Conservation (phyloP, 2,329 filamentous ascomycete species). For the Laburnicola sp. region DNA sequence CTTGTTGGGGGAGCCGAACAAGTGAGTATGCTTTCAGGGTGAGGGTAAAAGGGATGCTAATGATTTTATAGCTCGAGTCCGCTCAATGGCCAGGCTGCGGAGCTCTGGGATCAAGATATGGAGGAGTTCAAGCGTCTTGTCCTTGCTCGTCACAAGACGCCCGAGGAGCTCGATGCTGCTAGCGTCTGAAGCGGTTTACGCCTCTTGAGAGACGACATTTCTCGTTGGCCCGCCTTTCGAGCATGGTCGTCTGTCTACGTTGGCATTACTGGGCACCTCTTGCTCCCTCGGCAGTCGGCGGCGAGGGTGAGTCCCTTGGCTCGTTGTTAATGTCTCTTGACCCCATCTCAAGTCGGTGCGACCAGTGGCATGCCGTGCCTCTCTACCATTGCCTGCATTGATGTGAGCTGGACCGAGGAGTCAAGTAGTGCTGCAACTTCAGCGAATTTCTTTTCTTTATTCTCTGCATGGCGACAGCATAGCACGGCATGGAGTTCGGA, state of each 20-base stretch:
- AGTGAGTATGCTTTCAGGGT: slow-evolving; percentile 62
- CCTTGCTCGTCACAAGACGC: slow-evolving; percentile 62
- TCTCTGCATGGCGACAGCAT: slow-evolving; percentile 1
- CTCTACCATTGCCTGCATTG: no score
- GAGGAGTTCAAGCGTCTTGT: slow-evolving; percentile 81
- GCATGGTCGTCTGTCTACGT: no score
- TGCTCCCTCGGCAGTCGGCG: no score
- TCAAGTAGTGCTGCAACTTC: background rate
- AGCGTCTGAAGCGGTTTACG: background rate
- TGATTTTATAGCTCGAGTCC: slow-evolving; percentile 72
- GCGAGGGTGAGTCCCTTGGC: no score
- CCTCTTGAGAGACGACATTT: background rate
- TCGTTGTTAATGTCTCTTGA: no score
- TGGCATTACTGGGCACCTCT: no score
- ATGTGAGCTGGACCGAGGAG: no score
- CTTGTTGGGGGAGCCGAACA: slow-evolving; percentile 94
- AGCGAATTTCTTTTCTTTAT: background rate
- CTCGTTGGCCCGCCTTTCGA: no score
- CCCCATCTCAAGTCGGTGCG: no score
- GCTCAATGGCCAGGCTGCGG: slow-evolving; percentile 92
- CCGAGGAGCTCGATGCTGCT: slow-evolving; percentile 47
- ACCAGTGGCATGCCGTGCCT: no score
- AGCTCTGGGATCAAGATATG: slow-evolving; percentile 89
- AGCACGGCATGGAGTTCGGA: slow-evolving; percentile 11
- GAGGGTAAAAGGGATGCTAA: background rate